These are phyloP conservation scores for Tolypocladium tropicale DNA, from an alignment of 2,329 filamentous ascomycete genomes.

Conservation along the genomic window DNA sequence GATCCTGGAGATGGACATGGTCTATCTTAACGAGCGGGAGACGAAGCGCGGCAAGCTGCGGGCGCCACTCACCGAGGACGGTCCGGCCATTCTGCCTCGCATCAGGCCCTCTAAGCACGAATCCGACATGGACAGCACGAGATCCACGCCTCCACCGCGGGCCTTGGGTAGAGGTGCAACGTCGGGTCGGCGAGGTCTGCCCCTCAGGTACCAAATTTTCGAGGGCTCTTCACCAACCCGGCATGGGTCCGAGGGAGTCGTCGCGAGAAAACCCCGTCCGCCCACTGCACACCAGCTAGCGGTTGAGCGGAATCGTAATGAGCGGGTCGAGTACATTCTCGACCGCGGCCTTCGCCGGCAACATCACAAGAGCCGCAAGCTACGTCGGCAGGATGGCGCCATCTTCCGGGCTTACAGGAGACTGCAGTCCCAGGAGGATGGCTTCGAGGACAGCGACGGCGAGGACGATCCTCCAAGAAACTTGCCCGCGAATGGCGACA, in stretches of 20 bases:
- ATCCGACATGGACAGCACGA: conserved; percentile 33
- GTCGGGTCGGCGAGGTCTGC: conserved; percentile 11
- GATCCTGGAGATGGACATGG: conserved; percentile 67
- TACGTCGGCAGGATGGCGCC: conserved; percentile 53
- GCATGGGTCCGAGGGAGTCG: conserved; percentile 43
- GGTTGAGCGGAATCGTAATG: conserved; percentile 66
- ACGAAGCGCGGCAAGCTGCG: conserved; percentile 41
- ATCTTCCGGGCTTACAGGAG: conserved; percentile 58
- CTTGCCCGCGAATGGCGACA: conserved; percentile 16
- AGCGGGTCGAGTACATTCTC: conserved; percentile 73
- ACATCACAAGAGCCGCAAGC: conserved; percentile 53
- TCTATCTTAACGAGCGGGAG: conserved; percentile 52
- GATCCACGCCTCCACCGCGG: conserved; percentile 31
- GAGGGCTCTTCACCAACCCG: conserved; percentile 52
- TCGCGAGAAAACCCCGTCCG: conserved; percentile 56
- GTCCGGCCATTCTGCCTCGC: conserved; percentile 48
- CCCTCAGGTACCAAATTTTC: conserved; percentile 49
- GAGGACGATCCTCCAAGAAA: conserved; percentile 34
- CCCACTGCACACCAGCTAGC: conserved; percentile 75
- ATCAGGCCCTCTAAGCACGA: conserved; percentile 54
- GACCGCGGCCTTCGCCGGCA: conserved; percentile 60
- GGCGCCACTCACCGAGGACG: conserved; percentile 36
- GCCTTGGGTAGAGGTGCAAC: conserved; percentile 13
- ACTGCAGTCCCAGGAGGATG: conserved; percentile 43
- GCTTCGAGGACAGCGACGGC: conserved; percentile 53